A percentile compares a stretch with the other conserved stretches of the same genome.
Conservation (phyloP, 495 filamentous ascomycete species). For the Penicillium argentinense region DNA sequence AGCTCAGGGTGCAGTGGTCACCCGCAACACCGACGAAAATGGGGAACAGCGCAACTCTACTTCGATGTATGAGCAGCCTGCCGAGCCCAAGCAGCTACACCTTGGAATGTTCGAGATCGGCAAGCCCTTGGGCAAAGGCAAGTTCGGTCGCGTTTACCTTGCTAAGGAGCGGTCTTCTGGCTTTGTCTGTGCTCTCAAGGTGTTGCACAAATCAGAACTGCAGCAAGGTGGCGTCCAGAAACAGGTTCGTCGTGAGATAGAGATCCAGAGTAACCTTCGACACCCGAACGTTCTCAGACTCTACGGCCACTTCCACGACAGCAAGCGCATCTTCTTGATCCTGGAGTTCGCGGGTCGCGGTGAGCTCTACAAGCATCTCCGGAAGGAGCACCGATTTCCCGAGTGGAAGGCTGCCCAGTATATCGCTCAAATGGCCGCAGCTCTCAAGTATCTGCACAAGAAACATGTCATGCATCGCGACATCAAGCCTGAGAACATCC, state of each 20-base stretch:
- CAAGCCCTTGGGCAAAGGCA: slow-evolving; percentile 92
- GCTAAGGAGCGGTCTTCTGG: slow-evolving; percentile 84
- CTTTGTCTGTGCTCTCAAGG: slow-evolving; percentile 96
- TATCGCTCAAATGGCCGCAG: slow-evolving; percentile 97
- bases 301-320: slow-evolving; percentile 96
- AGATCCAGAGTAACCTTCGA: slow-evolving; percentile 94
- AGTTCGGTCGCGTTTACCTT: slow-evolving; percentile 95
- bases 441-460: slow-evolving; percentile 87
- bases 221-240: slow-evolving; percentile 93
- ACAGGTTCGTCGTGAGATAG: slow-evolving; percentile 94
- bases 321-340: slow-evolving; percentile 92
- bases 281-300: slow-evolving; percentile 95
- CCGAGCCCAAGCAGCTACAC: slow-evolving; percentile 72
- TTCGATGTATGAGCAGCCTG: slow-evolving; percentile 58
- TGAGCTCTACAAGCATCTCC: slow-evolving; percentile 95
- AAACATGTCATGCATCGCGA: slow-evolving; percentile 99
- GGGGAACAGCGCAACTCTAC: slow-evolving; percentile 53
- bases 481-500: slow-evolving; percentile 98
- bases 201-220: slow-evolving; percentile 91
- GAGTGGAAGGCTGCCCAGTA: slow-evolving; percentile 97
- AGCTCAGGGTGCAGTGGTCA: slow-evolving; percentile 37
- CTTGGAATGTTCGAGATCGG: slow-evolving; percentile 99
- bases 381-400: slow-evolving; percentile 82
- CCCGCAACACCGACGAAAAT: slow-evolving; percentile 56
- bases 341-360: slow-evolving; percentile 94